Base-by-base conservation (phyloP, 345 rosid genomes). In the Acer campestre region DNA sequence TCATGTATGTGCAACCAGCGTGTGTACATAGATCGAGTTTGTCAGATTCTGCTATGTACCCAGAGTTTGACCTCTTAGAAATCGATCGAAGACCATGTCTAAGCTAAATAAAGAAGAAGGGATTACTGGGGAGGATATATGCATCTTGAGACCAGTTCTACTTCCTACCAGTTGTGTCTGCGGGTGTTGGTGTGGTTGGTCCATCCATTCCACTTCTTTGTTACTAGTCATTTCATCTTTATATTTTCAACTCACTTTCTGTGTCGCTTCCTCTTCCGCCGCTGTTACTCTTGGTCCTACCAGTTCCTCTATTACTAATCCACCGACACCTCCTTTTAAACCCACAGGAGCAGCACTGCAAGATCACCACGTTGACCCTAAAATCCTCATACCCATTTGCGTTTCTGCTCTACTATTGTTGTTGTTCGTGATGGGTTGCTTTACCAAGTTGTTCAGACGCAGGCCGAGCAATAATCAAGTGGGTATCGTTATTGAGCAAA, bases 361-460 rank as follows among this genome's bases (percentile, higher is more conserved):
- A 31, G 35, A 31, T 5, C 35, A 38, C 46, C 59, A 23, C 68
- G 68, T 69, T 68, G 74, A 65, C 70, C 67, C 64, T 67, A 73
- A 3, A 14, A 12, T 71, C 46, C 3, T 49, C 23, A 27, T 79
- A 6, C n/a, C 70, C 35, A 20, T 68, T 35, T 46, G 35, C 35
- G 72, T 82, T 75, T 70, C 74, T 12, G 49, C 78, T 29, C 63
- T 81, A 20, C 49, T 71, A 14, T 48, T 35, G 27, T 77, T 79
- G 14, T 16, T 78, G 69, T 58, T 70, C 12, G 23, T 75, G 70
- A 91, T 91, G 93, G 87, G 82, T 72, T 88, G 84, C 78, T 76
- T 89, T 66, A 46, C 82, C 71, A 73, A 71, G 48, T 85, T 82
- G 31, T 81, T 85, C 59, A 78, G 71, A 61, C 29, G 61, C 40